phyloP scores from a whole-genome alignment of 805 yeast genomes.

The Myxozyma mucilagina region DNA sequence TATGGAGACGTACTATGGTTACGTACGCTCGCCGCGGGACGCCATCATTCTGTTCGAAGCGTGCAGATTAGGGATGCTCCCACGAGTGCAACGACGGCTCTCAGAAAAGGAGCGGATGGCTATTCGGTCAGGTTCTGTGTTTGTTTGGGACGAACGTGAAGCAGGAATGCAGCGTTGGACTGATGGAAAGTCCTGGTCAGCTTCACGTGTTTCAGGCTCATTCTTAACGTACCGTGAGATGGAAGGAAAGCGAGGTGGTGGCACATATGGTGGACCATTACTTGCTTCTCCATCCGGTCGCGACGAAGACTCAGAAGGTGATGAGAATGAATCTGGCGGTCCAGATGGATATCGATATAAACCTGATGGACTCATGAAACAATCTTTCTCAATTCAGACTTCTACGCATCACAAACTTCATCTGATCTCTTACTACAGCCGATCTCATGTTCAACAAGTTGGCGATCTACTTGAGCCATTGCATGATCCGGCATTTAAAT shows the following conservation, averaged over 20 bases:
- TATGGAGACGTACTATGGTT: slow-evolving; percentile 65
- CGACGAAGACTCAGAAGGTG: slow-evolving; percentile 5
- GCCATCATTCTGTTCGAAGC: slow-evolving; percentile 69
- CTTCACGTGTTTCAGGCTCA: slow-evolving; percentile 65
- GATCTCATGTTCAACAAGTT: slow-evolving; percentile 36
- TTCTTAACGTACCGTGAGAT: slow-evolving; percentile 65
- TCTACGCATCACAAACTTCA: slow-evolving; percentile 57
- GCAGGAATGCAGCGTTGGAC: slow-evolving; percentile 79
- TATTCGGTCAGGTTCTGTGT: slow-evolving; percentile 61
- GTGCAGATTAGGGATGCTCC: slow-evolving; percentile 55
- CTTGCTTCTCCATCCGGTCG: slow-evolving; percentile 6
- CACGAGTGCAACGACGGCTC: slow-evolving; percentile 60
- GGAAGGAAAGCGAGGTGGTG: slow-evolving; percentile 42
- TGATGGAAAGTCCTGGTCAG: slow-evolving; percentile 72
- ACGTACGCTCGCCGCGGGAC: slow-evolving; percentile 57
- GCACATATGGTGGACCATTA: slow-evolving; percentile 28
- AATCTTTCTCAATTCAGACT: slow-evolving; percentile 60
- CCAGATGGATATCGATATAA: slow-evolving; percentile 47
- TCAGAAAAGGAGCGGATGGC: slow-evolving; percentile 55
- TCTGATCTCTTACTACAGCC: slow-evolving; percentile 56
- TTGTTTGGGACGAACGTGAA: slow-evolving; percentile 70
- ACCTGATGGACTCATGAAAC: slow-evolving; percentile 60
- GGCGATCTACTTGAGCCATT: slow-evolving; percentile 47
- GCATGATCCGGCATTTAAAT: slow-evolving; percentile 45
- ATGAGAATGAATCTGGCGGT: slow-evolving; percentile 13